These are phyloP conservation scores for Penicillium sp. DNA, from an alignment of 2,329 filamentous ascomycete species.

Conservation along the genomic window DNA sequence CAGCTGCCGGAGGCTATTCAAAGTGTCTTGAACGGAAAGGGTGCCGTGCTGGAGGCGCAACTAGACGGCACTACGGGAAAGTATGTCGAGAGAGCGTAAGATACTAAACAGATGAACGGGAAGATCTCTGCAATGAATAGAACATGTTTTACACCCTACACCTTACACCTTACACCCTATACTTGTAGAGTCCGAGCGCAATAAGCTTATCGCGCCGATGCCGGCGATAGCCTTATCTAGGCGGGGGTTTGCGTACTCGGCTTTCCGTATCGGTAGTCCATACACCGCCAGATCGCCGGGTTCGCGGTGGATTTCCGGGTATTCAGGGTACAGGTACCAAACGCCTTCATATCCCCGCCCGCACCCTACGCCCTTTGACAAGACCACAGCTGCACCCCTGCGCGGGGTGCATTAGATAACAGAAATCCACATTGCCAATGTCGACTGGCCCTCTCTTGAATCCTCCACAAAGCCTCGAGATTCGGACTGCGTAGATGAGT, in stretches of 20 bases:
- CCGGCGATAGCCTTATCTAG: conserved; percentile 39
- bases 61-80: conserved; percentile 58
- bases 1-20: conserved; percentile 59
- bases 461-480: conserved; percentile 2
- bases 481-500: conserved; percentile 14
- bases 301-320: not conserved
- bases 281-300: conserved; percentile 4
- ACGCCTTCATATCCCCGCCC: conserved; percentile 1
- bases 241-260: conserved; percentile 19
- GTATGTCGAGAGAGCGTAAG: conserved; percentile 34
- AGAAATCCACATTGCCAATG: conserved; percentile 3
- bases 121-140: not conserved
- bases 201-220: conserved; percentile 30
- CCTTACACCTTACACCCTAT: not conserved
- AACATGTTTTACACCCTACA: not conserved
- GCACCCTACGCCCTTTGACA: conserved; percentile 19
- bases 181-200: conserved; percentile 2
- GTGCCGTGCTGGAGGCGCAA: conserved; percentile 63
- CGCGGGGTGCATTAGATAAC: conserved; percentile 15
- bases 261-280: conserved; percentile 5
- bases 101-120: not conserved
- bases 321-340: not conserved
- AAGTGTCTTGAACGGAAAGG: conserved; percentile 55
- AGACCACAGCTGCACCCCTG: conserved; percentile 6
- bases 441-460: not conserved